Evolutionary conservation across 2,329 filamentous ascomycete species (phyloP), one percentile per base, ranked within the genome.

Genomic region (Cercospora berteroae): DNA sequence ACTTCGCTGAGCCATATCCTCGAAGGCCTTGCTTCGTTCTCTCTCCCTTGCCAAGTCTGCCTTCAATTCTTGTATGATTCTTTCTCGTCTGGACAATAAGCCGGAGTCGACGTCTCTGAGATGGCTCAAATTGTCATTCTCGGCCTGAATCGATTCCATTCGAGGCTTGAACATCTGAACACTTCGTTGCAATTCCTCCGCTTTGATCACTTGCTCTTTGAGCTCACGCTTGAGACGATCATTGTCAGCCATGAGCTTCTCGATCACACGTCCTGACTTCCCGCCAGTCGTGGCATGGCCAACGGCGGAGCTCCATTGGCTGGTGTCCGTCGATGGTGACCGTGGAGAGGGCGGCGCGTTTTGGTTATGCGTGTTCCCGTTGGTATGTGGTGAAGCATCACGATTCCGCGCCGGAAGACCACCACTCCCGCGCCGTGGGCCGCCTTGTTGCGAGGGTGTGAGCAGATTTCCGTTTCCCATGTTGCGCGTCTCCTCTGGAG

Each of bases 201-300:
- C 85, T 56, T 79, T 79, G 18, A 80, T 74, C 61, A 78, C 76
- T 68, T 82, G 80, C 2, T 79, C 77, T 33, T 78, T 79, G 52
- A 83, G 74, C 70, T 94, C 91, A 62, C 91, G 86, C 73, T 91
- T 91, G 56, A 94, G 82, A 48, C 88, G 85, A 75, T 94, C 91
- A 72, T 93, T 93, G 76, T 94, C 91, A 63, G 89, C 89, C 76
- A 93, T 91, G 63, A 95, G 85, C 75, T 88, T 88, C 80, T 95
- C 92, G 78, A 95, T 94, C 62, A 93, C 90, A 36, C 90, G 84
- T 8, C 90, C 90, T 9, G 89, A 92, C 81, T 93, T 93, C 52
- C 90, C 90, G 20, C 70, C 69, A 2, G 90, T 80, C 2, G 87
- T 88, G 7, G 68, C 68, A 25, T 89, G 89, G 71, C 89, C 89